Base-by-base conservation (phyloP, 305 asterid genomes). In the Coffea humblotiana region DNA sequence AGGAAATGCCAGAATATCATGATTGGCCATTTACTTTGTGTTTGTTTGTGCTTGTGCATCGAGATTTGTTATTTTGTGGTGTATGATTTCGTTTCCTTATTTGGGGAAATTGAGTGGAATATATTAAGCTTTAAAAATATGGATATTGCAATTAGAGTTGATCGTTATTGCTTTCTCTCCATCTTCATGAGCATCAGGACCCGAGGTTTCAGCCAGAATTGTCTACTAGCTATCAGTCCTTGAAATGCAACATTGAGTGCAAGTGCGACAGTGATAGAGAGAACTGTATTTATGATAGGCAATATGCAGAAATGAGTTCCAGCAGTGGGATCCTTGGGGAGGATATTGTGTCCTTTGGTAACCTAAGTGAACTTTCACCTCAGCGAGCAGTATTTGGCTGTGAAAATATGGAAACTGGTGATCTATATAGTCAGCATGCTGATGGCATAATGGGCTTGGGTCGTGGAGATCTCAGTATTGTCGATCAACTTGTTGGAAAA, bases 401-500 rank as follows among this genome's bases (percentile, higher is more conserved):
- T 85, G 99, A 92, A 89, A 91, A 90, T 82, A 76, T 88, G 90
- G 99, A 95, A 90, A 93, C 99, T 40, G 99, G 99, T 81, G 97
- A 92, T 82, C 94, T 95, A 74, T 93, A 90, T 88, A 91, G 93
- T 87, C 98, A 95, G 85, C 97, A 90, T 80, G 99, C 99, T 82
- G 98, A 95, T 90, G 99, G 99, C 65, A 95, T 95, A 77, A 93
- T 95, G 92, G 99, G 97, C 80, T 85, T 95, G 85, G 98, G 98
- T 61, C 97, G 96, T 79, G 99, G 99, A 81, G 97, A 95, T 81
- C 96, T 95, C 79, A 92, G 99, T 89, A 89, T 93, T 71, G 95
- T 95, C 63, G 99, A 95, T 87, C 99, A 95, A 85, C 98, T 95
- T 65, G 97, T 95, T 79, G 92, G 88, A 13, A 95, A 93, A 89